Evolutionary conservation across 257 asterid genomes (phyloP).

Genomic region (Capsicum pubescens): DNA sequence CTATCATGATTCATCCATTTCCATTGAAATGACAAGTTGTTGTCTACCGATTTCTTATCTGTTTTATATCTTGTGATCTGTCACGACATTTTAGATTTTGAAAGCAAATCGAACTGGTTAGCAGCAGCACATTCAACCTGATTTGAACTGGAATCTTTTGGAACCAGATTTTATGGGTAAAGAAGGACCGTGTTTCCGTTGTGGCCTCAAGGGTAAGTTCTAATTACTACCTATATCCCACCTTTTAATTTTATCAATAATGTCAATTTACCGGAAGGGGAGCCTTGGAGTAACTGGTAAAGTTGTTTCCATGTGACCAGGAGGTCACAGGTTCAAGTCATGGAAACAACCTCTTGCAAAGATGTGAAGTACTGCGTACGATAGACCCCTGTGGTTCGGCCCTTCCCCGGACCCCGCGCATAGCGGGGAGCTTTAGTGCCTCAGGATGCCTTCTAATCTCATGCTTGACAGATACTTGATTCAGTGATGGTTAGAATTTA

Average conservation of each 20-base stretch:
- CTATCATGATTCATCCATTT: not conserved
- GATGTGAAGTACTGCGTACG: no score
- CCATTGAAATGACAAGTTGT: not conserved
- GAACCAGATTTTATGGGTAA: constrained; percentile 33
- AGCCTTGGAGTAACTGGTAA: no score
- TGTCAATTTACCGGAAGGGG: not conserved
- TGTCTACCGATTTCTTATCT: not conserved
- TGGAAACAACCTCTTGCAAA: no score
- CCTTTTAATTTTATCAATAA: constrained; percentile 5
- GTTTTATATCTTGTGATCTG: not conserved
- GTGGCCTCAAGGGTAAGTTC: constrained; percentile 39
- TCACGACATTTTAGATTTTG: constrained; percentile 12
- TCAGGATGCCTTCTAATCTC: not conserved
- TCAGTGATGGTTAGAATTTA: not conserved
- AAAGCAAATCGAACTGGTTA: not conserved
- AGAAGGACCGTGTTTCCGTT: constrained; percentile 40
- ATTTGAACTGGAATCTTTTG: constrained; percentile 17
- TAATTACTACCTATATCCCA: not conserved
- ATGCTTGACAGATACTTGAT: not conserved
- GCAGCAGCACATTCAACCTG: constrained; percentile 25
- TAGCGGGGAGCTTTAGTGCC: no score
- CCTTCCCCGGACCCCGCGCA: no score
- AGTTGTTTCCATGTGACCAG: no score
- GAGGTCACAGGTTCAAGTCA: not conserved
- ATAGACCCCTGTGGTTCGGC: no score